A percentile compares a stretch with the other conserved stretches of the same genome.
Conservation (phyloP, 805 yeast genomes). For the Cyberlindnera galapagoensis region DNA sequence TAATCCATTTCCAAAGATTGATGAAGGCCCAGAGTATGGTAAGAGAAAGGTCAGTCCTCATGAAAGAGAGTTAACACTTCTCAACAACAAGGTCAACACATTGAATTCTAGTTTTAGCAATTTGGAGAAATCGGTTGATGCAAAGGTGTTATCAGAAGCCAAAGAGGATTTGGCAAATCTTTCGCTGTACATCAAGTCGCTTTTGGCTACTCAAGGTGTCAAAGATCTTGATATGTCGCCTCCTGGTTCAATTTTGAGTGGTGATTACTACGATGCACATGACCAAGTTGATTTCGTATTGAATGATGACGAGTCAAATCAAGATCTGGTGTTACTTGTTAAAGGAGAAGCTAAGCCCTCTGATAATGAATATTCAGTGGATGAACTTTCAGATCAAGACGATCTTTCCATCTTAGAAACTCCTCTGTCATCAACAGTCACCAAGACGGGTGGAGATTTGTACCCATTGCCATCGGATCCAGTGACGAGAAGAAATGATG, state of each 20-base stretch:
- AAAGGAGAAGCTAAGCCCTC: conserved; percentile 5
- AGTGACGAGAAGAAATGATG: conserved; percentile 45
- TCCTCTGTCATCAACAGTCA: neutral
- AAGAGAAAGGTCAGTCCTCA: conserved; percentile 1
- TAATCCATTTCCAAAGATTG: conserved; percentile 1
- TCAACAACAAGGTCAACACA: conserved; percentile 5
- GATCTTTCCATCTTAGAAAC: conserved; percentile 8
- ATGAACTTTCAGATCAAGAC: conserved; percentile 23
- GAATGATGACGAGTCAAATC: conserved; percentile 14
- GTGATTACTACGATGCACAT: conserved; percentile 63
- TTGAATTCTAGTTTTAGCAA: conserved; percentile 1
- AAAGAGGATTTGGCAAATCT: conserved; percentile 6
- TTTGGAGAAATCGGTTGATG: neutral
- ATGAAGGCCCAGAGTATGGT: conserved; percentile 1
- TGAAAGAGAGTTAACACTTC: neutral
- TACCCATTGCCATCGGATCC: conserved; percentile 59
- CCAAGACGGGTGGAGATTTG: conserved; percentile 29
- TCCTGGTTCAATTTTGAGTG: conserved; percentile 30
- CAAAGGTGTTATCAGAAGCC: neutral
- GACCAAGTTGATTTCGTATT: conserved; percentile 31
- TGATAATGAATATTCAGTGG: conserved; percentile 13
- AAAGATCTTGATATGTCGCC: conserved; percentile 11
- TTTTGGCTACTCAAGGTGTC: conserved; percentile 1
- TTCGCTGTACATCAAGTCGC: conserved; percentile 8
- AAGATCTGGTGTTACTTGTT: conserved; percentile 18